phyloP scores from a whole-genome alignment of 176 grass and related monocot genomes.

The Zoysia pacifica region DNA sequence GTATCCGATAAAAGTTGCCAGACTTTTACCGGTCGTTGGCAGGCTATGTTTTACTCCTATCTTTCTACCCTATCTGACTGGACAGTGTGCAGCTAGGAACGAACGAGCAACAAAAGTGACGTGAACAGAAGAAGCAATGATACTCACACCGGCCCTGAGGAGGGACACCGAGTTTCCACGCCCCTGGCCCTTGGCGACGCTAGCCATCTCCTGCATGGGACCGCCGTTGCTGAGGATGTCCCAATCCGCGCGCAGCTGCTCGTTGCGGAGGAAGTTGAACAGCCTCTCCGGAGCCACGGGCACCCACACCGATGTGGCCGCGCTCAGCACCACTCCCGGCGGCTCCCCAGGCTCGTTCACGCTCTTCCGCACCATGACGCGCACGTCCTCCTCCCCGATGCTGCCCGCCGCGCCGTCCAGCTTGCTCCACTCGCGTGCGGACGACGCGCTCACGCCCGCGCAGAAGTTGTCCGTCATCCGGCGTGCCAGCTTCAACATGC shows the following conservation, averaged over 20 bases:
- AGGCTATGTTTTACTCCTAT: not conserved
- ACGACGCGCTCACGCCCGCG: slow-evolving; percentile 65
- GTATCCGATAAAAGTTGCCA: slow-evolving; percentile 37
- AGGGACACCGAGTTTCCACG: slow-evolving; percentile 89
- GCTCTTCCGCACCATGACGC: slow-evolving; percentile 74
- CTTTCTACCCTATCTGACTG: not conserved
- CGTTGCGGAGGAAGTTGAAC: slow-evolving; percentile 78
- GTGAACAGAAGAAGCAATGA: not conserved
- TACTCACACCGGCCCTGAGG: slow-evolving; percentile 82
- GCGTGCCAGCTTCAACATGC: slow-evolving; percentile 89
- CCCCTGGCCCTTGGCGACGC: slow-evolving; percentile 83
- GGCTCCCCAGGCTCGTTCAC: slow-evolving; percentile 79
- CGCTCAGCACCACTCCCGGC: slow-evolving; percentile 76
- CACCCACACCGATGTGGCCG: slow-evolving; percentile 84
- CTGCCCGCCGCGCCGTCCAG: slow-evolving; percentile 51
- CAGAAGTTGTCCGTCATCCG: slow-evolving; percentile 88
- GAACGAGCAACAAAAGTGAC: not conserved
- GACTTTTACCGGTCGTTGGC: not conserved
- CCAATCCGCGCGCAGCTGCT: slow-evolving; percentile 73
- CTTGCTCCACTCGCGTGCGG: slow-evolving; percentile 73
- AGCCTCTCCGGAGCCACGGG: slow-evolving; percentile 57
- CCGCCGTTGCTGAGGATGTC: slow-evolving; percentile 89
- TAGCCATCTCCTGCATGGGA: slow-evolving; percentile 93
- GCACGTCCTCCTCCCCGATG: slow-evolving; percentile 67
- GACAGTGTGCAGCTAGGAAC: not conserved